A percentile compares a stretch with the other conserved stretches of the same genome.
Evolutionary conservation across 768 basidiomycete genomes (phyloP).

Genomic region (Trametes gibbosa): DNA sequence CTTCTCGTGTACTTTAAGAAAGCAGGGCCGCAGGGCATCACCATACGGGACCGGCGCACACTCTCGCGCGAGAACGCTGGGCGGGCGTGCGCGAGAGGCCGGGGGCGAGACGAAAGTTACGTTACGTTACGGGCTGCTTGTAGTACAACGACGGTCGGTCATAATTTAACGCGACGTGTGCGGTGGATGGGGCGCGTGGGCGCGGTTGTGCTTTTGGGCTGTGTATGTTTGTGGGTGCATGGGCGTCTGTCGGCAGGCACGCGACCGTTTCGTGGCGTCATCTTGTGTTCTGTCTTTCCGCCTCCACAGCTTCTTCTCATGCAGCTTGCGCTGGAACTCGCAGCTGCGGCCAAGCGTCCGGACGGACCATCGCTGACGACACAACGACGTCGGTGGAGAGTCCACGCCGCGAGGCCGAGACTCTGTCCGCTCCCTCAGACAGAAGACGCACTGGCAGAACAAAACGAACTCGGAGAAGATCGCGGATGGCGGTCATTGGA

Average conservation of each 20-base stretch:
- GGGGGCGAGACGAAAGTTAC: not conserved
- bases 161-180: constrained; percentile 7
- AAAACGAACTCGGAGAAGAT: not conserved
- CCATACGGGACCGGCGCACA: not conserved
- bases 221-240: constrained; percentile 4
- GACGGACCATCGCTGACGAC: too few relatives aligned
- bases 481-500: not conserved
- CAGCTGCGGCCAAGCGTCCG: too few relatives aligned
- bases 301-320: too few relatives aligned
- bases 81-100: not conserved
- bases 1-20: too few relatives aligned
- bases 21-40: not conserved
- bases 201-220: not conserved
- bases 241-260: not conserved
- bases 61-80: not conserved
- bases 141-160: not conserved
- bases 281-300: too few relatives aligned
- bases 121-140: not conserved
- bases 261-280: too few relatives aligned
- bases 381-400: too few relatives aligned
- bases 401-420: too few relatives aligned
- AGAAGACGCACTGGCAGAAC: too few relatives aligned
- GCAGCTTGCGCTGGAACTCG: too few relatives aligned
- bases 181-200: too few relatives aligned
- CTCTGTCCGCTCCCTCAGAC: too few relatives aligned